phyloP scores from a whole-genome alignment of 352 stramenopile species.

The Elongisporangium senticosum region DNA sequence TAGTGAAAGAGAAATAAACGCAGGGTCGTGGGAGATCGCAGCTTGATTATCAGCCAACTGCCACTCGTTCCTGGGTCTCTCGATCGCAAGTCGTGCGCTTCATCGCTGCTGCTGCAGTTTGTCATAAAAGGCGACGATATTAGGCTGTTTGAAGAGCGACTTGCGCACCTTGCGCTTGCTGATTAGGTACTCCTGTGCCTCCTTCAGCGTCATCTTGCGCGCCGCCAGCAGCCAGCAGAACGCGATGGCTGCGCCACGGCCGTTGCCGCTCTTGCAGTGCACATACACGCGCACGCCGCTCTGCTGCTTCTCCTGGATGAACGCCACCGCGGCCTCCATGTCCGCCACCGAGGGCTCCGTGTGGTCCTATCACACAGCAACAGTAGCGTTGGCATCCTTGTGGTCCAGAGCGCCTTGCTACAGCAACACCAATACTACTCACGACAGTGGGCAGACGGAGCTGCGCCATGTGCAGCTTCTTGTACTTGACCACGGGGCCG shows the following conservation, averaged over 20 bases:
- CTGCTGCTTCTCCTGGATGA: conserved; percentile 86
- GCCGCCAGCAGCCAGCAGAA: conserved; percentile 88
- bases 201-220: conserved; percentile 62
- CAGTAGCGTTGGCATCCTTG: conserved; percentile 3
- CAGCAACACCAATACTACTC: conserved; percentile 27
- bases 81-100: background rate
- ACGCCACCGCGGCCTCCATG: conserved; percentile 73
- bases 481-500: conserved; percentile 86
- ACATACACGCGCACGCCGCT: conserved; percentile 91
- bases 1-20: no score
- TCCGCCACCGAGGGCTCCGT: conserved; percentile 67
- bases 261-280: conserved; percentile 95
- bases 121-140: conserved; percentile 74
- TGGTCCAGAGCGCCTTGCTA: background rate
- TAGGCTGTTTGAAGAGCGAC: conserved; percentile 84
- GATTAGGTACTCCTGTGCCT: conserved; percentile 87
- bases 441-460: conserved; percentile 89
- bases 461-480: conserved; percentile 83
- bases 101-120: conserved; percentile 24
- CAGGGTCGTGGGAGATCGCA: no score
- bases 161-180: conserved; percentile 88
- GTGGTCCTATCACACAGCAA: conserved; percentile 54
- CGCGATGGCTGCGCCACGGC: conserved; percentile 88
- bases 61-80: background rate
- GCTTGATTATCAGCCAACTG: background rate